A percentile compares a stretch with the other conserved stretches of the same genome.
Evolutionary conservation across 192 early-diverging fungal species (phyloP).

Genomic region (Rhizoclosmatium globosum): DNA sequence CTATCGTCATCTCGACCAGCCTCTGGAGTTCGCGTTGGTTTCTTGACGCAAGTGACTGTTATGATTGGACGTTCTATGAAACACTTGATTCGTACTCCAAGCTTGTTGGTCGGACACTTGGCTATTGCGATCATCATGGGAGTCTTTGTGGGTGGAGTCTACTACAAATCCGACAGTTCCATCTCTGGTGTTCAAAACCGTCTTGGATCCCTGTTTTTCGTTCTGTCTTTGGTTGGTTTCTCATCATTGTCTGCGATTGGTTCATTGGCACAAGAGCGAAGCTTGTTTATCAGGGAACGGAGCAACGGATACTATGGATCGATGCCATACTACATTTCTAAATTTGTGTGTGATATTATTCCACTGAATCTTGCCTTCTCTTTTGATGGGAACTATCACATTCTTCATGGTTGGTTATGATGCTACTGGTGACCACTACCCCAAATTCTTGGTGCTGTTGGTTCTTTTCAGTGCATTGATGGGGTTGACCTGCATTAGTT

Average conservation of each 20-base stretch:
- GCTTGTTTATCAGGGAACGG: slow-evolving; percentile 57
- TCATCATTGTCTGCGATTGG: slow-evolving; percentile 71
- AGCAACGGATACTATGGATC: slow-evolving; percentile 58
- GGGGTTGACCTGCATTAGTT: slow-evolving; percentile 67
- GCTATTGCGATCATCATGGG: slow-evolving; percentile 62
- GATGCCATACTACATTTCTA: slow-evolving; percentile 59
- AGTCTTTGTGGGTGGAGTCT: slow-evolving; percentile 72
- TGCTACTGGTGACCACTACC: slow-evolving; percentile 51
- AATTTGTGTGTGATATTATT: slow-evolving; percentile 72
- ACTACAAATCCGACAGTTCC: slow-evolving; percentile 62
- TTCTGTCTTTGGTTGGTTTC: slow-evolving; percentile 75
- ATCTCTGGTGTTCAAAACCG: slow-evolving; percentile 81
- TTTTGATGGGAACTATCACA: slow-evolving; percentile 69
- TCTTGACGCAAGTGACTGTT: slow-evolving; percentile 60
- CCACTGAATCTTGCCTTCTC: slow-evolving; percentile 73
- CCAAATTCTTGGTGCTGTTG: slow-evolving; percentile 68
- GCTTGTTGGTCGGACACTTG: slow-evolving; percentile 64
- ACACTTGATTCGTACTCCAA: slow-evolving; percentile 54
- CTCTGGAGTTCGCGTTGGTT: slow-evolving; percentile 29
- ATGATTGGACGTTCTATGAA: slow-evolving; percentile 56
- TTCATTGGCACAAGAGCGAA: slow-evolving; percentile 56
- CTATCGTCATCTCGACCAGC: too few relatives aligned
- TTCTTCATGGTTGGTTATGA: slow-evolving; percentile 79
- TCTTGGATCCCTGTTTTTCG: slow-evolving; percentile 73
- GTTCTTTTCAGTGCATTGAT: slow-evolving; percentile 69